Evolutionary conservation across 306 rosid species (phyloP).

Genomic region (Malus orientalis): DNA sequence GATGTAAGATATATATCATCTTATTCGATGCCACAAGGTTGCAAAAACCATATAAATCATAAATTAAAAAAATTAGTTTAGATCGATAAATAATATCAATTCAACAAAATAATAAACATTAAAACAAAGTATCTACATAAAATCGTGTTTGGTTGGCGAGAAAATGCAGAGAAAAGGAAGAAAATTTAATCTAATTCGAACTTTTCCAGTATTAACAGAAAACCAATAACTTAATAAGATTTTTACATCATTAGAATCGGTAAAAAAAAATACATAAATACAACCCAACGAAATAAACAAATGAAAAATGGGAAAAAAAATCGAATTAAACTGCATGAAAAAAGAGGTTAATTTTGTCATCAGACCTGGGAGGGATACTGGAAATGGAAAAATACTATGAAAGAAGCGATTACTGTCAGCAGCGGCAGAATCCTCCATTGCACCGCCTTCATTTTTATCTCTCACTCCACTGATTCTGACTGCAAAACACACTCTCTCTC

Average conservation of each 20-base stretch:
- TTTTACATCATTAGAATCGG: not conserved
- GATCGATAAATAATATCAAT: no score
- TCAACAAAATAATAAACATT: no score
- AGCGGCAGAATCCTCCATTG: slow-evolving; percentile 59
- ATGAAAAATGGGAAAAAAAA: not conserved
- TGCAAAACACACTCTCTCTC: not conserved
- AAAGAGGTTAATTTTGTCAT: not conserved
- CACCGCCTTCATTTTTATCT: slow-evolving; percentile 33
- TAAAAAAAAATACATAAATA: not conserved
- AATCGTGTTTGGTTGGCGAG: not conserved
- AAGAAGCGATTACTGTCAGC: slow-evolving; percentile 38
- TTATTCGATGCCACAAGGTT: no score
- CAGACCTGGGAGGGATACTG: slow-evolving; percentile 24
- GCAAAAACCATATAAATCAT: no score
- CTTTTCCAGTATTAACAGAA: not conserved
- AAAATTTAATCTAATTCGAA: not conserved
- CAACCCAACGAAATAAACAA: not conserved
- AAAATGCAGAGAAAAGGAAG: not conserved
- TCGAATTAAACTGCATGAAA: not conserved
- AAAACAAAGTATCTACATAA: not conserved
- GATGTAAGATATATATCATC: no score
- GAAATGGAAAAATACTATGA: slow-evolving; percentile 29
- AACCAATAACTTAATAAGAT: not conserved
- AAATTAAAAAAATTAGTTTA: no score
- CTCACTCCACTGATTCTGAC: not conserved